Evolutionary conservation across 2,329 filamentous ascomycete species (phyloP).

Genomic region (Arthrobotrys sphaeroides): DNA sequence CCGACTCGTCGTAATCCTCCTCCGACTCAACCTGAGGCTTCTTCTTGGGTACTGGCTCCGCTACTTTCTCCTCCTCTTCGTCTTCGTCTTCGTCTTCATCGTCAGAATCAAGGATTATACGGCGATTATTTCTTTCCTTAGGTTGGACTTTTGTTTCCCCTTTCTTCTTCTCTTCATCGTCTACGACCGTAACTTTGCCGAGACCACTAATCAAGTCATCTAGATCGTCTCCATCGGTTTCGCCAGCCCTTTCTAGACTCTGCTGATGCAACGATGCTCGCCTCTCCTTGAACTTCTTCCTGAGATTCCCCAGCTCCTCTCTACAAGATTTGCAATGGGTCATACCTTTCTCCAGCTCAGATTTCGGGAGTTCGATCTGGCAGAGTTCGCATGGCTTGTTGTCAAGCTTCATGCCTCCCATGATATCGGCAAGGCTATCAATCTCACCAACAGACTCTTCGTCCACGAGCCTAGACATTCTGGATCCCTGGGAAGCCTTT

Average conservation of each 20-base stretch:
- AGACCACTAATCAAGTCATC: slow-evolving; percentile 65
- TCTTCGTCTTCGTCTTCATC: slow-evolving; percentile 63
- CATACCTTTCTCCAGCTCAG: slow-evolving; percentile 63
- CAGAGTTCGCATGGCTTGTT: slow-evolving; percentile 85
- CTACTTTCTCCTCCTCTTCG: slow-evolving; percentile 55
- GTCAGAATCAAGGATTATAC: slow-evolving; percentile 66
- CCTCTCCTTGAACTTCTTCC: slow-evolving; percentile 59
- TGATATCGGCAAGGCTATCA: slow-evolving; percentile 84
- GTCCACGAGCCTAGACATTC: slow-evolving; percentile 59
- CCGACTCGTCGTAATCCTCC: slow-evolving; percentile 58
- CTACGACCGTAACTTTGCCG: slow-evolving; percentile 60
- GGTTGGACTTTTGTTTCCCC: slow-evolving; percentile 57
- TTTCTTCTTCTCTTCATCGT: slow-evolving; percentile 60
- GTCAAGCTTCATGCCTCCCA: slow-evolving; percentile 82
- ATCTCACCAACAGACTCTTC: slow-evolving; percentile 69
- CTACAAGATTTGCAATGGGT: slow-evolving; percentile 56
- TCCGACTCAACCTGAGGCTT: slow-evolving; percentile 59
- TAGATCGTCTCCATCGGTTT: slow-evolving; percentile 78
- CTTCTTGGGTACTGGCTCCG: slow-evolving; percentile 58
- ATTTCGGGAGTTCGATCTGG: slow-evolving; percentile 71
- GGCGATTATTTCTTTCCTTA: slow-evolving; percentile 60
- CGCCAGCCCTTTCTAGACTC: neutral
- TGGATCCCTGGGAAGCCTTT: slow-evolving; percentile 60
- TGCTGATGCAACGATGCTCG: slow-evolving; percentile 57
- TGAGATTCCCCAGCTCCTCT: slow-evolving; percentile 55